phyloP scores from a whole-genome alignment of 2,329 filamentous ascomycete species.

The Stenocarpella maydis region DNA sequence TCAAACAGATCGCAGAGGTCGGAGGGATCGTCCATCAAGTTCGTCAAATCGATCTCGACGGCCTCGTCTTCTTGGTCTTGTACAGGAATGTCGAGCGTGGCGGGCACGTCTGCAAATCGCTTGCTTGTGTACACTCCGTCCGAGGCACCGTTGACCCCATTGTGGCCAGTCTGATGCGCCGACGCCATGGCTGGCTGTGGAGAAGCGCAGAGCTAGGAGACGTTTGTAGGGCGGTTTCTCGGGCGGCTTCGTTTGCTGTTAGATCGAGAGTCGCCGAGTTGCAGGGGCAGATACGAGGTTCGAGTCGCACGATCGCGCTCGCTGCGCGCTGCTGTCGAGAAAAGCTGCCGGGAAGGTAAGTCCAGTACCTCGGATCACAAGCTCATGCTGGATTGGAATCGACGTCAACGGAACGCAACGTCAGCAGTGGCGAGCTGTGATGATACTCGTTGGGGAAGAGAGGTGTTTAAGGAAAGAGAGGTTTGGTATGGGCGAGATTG shows the following conservation, averaged over 20 bases:
- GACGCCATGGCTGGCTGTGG: constrained; percentile 53
- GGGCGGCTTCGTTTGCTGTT: constrained; percentile 2
- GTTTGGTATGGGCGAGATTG: neutral
- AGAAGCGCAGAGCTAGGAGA: neutral
- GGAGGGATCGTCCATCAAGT: constrained; percentile 90
- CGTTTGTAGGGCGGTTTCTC: neutral
- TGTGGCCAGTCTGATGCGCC: constrained; percentile 53
- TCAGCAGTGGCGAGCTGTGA: neutral
- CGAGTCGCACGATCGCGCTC: constrained; percentile 1
- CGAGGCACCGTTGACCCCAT: constrained; percentile 53
- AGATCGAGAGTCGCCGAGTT: constrained; percentile 9
- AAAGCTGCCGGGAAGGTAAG: neutral
- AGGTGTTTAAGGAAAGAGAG: neutral
- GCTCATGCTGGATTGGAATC: constrained; percentile 19
- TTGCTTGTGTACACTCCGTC: constrained; percentile 53
- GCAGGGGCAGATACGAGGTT: neutral
- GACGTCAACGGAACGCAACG: neutral
- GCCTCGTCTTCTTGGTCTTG: constrained; percentile 73
- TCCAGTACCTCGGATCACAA: constrained; percentile 15
- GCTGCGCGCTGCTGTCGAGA: constrained; percentile 3
- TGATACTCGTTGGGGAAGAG: neutral
- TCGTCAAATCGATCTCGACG: constrained; percentile 92
- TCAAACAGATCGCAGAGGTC: constrained; percentile 95
- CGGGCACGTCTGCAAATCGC: constrained; percentile 71
- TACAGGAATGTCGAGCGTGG: constrained; percentile 72